These are phyloP conservation scores for Gossypium turneri DNA, from an alignment of 345 rosid genomes.

Conservation along the genomic window DNA sequence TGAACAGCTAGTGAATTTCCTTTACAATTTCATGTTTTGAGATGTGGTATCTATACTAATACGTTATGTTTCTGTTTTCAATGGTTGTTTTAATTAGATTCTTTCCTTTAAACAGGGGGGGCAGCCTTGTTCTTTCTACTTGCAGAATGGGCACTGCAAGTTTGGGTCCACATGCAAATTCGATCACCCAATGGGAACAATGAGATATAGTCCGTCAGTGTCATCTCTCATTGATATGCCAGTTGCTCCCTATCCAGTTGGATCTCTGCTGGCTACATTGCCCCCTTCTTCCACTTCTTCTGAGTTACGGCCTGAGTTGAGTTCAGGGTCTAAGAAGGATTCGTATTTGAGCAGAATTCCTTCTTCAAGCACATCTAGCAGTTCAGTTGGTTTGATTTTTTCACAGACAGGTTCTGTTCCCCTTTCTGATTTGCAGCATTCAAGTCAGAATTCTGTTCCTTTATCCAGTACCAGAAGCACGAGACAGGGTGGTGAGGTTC, in stretches of 20 bases:
- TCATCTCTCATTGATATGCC: slow-evolving; percentile 70
- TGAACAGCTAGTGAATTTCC: background rate
- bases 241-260: slow-evolving; percentile 63
- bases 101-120: slow-evolving; percentile 32
- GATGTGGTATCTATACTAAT: background rate
- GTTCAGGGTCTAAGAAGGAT: slow-evolving; percentile 47
- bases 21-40: background rate
- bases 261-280: slow-evolving; percentile 48
- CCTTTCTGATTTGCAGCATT: slow-evolving; percentile 63
- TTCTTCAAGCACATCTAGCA: slow-evolving; percentile 42
- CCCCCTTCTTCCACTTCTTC: slow-evolving; percentile 54
- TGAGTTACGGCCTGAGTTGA: slow-evolving; percentile 47
- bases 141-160: slow-evolving; percentile 50
- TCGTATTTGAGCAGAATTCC: slow-evolving; percentile 45
- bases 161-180: slow-evolving; percentile 55
- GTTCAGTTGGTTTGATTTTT: slow-evolving; percentile 50
- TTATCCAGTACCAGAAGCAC: slow-evolving; percentile 61
- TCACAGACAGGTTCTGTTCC: slow-evolving; percentile 57
- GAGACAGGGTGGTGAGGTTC: slow-evolving; percentile 63
- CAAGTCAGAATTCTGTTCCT: slow-evolving; percentile 65
- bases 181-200: slow-evolving; percentile 57
- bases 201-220: slow-evolving; percentile 66
- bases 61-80: background rate
- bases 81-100: background rate
- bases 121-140: slow-evolving; percentile 44